Base-by-base conservation (phyloP, 441 rosid genomes). In the Pelargonium hybrid region DNA sequence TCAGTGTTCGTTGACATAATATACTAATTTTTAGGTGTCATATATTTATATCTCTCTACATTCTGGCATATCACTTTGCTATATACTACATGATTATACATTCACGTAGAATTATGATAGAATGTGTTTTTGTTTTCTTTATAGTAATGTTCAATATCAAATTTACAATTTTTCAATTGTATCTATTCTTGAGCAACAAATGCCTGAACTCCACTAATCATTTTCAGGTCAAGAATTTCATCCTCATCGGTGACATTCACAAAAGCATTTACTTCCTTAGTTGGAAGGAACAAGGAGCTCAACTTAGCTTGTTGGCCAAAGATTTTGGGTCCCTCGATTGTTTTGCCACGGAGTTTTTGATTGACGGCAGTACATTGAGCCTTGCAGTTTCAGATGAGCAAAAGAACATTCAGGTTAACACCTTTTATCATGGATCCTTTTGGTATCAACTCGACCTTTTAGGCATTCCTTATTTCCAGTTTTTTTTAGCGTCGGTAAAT, bases 261-360 rank as follows among this genome's bases (percentile, higher is more conserved):
- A 86, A 89, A 84, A 92, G 99, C 81, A 88, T 92, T 77, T 89
- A 90, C 84, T 94, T 94, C 79, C 94, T 94, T 71, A 90, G 84
- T 79, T 94, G 99, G 99, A 94, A 90, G 81, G 99, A 94, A 82
- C 93, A 92, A 80, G 99, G 97, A 67, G 87, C 99, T 76, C 98
- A 92, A 76, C 96, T 94, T 71, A 89, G 70, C 82, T 84, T 92
- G 81, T 78, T 94, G 84, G 97, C 98, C 72, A 94, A 94, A 82
- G 99, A 94, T 84, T 94, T 90, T 66, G 96, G 96, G 68, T 88
- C 94, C 34, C 94, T 94, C 26, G 99, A 94, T 84, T 92, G 97
- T 83, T 81, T 86, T 59, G 96, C 99, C 67, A 88, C 99, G 1
- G 99, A 92, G 83, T 94, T 94, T 85, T 81, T 94, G 82, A 94